Percentiles rank a stretch among this genome's conserved stretches.
These are phyloP conservation scores for Henckelia pumila DNA, from an alignment of 257 asterid genomes.

Conservation along the genomic window DNA sequence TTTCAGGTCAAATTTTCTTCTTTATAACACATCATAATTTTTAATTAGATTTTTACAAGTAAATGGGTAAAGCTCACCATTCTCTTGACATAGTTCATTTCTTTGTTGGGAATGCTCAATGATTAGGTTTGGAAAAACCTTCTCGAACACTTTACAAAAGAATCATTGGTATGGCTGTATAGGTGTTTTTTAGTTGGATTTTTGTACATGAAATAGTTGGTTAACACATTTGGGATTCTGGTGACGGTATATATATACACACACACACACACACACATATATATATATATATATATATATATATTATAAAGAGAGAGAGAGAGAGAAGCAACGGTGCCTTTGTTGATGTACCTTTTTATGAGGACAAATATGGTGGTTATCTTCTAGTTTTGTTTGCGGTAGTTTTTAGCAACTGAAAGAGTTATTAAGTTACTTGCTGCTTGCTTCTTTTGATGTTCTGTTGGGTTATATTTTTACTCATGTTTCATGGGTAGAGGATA, in stretches of 20 bases:
- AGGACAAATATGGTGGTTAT: not conserved
- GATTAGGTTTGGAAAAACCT: not conserved
- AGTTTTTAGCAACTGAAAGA: not conserved
- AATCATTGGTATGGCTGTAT: not conserved
- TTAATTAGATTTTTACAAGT: not conserved
- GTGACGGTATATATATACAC: too few relatives aligned
- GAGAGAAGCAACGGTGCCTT: too few relatives aligned
- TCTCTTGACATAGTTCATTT: slow-evolving; percentile 3
- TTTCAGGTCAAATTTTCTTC: not conserved
- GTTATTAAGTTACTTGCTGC: not conserved
- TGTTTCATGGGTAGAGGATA: slow-evolving; percentile 1
- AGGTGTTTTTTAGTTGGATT: not conserved
- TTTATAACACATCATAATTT: not conserved
- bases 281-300: too few relatives aligned
- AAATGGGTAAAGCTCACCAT: not conserved
- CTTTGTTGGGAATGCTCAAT: slow-evolving; percentile 19
- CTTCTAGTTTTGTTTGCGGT: not conserved
- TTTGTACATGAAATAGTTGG: not conserved
- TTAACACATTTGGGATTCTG: not conserved
- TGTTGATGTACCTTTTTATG: too few relatives aligned
- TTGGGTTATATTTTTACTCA: not conserved
- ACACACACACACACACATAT: too few relatives aligned
- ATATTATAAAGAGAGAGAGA: too few relatives aligned
- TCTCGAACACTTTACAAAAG: not conserved
- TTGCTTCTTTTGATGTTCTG: not conserved